A percentile compares a stretch with the other conserved stretches of the same genome.
phyloP scores from a whole-genome alignment of 2,329 filamentous ascomycete species.

The Aspergillus fijiensis region DNA sequence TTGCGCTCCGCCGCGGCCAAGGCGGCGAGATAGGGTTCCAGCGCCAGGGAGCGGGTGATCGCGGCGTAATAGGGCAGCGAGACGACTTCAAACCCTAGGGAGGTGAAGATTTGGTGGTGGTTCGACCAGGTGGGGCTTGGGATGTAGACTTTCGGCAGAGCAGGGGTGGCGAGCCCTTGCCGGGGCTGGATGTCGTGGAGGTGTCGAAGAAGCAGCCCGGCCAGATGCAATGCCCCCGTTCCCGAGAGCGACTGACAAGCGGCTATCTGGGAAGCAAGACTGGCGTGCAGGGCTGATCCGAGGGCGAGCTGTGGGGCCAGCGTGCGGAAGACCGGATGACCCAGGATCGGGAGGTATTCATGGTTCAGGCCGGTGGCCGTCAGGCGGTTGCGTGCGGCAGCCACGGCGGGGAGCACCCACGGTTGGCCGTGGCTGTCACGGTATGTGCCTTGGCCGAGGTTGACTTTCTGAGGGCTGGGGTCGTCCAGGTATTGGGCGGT shows the following conservation, averaged over 20 bases:
- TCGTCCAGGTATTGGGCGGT: constrained; percentile 66
- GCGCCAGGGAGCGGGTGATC: constrained; percentile 19
- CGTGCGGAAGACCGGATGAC: constrained; percentile 74
- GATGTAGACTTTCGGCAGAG: constrained; percentile 65
- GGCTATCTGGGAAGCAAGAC: constrained; percentile 39
- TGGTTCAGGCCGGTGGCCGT: constrained; percentile 75
- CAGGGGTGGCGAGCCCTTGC: neutral
- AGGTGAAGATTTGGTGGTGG: constrained; percentile 93
- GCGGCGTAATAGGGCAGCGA: constrained; percentile 26
- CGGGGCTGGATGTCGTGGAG: constrained; percentile 5
- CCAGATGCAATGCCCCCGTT: constrained; percentile 51
- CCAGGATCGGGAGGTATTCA: constrained; percentile 94
- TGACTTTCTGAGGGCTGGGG: constrained; percentile 71
- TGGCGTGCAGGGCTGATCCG: constrained; percentile 46
- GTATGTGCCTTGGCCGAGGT: constrained; percentile 90
- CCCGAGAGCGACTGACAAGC: constrained; percentile 81
- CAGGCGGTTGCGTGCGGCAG: constrained; percentile 38
- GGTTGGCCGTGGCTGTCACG: constrained; percentile 88
- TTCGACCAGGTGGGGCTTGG: constrained; percentile 96
- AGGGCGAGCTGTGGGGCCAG: constrained; percentile 85
- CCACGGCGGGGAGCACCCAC: constrained; percentile 89
- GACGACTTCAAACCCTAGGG: constrained; percentile 72
- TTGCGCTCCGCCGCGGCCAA: constrained; percentile 61
- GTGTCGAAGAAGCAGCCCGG: constrained; percentile 20
- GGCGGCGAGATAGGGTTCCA: constrained; percentile 20